These are phyloP conservation scores for Kitagawia praeruptora DNA, from an alignment of 129 eudicot genomes.

Conservation along the genomic window DNA sequence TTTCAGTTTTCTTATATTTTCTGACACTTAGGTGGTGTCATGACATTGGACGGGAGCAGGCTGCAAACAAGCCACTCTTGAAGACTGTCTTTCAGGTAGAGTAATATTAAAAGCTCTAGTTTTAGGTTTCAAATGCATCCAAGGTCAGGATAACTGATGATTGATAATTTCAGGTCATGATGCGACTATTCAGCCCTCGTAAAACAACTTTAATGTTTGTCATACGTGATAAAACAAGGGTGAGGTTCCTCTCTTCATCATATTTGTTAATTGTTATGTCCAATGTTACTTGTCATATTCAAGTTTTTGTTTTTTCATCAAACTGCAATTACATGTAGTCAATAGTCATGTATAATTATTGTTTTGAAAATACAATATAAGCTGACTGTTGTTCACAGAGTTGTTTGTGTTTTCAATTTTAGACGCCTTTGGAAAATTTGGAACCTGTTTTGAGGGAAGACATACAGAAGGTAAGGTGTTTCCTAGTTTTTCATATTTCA, in stretches of 20 bases:
- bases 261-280: background rate
- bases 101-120: background rate
- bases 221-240: slow-evolving; percentile 96
- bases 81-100: slow-evolving; percentile 89
- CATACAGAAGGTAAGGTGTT: slow-evolving; percentile 63
- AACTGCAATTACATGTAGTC: background rate
- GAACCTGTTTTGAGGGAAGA: slow-evolving; percentile 96
- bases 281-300: background rate
- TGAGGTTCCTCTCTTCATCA: slow-evolving; percentile 24
- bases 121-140: background rate
- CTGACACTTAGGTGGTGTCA: slow-evolving; percentile 68
- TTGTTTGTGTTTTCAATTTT: slow-evolving; percentile 17
- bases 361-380: background rate
- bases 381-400: background rate
- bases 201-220: slow-evolving; percentile 97
- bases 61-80: slow-evolving; percentile 92
- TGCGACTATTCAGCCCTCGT: slow-evolving; percentile 98
- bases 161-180: slow-evolving; percentile 64
- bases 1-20: slow-evolving; percentile 15
- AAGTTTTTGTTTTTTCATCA: background rate
- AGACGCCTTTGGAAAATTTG: slow-evolving; percentile 92
- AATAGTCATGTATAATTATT: background rate
- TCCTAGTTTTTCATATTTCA: background rate
- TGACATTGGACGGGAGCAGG: slow-evolving; percentile 96
- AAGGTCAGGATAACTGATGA: slow-evolving; percentile 7